Evolutionary conservation across 169 alveolate species (phyloP).

Genomic region (Theileria luwenshuni): DNA sequence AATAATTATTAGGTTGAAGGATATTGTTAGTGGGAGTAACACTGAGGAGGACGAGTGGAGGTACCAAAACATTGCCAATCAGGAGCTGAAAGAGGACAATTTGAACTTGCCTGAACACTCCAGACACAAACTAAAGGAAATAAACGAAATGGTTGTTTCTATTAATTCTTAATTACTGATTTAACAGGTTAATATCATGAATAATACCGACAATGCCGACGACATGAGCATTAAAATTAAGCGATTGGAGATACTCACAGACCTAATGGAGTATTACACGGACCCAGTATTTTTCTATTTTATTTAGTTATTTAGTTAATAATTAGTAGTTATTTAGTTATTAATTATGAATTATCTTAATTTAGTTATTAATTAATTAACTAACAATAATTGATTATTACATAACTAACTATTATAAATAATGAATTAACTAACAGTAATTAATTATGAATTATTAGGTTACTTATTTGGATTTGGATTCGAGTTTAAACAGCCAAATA

Average conservation of each 20-base stretch:
- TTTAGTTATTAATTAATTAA: too few species aligned
- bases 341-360: neutral
- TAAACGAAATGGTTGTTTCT: constrained; percentile 40
- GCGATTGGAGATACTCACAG: constrained; percentile 33
- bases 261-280: constrained; percentile 25
- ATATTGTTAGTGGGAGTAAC: too few species aligned
- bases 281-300: constrained; percentile 48
- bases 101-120: constrained; percentile 46
- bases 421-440: too few species aligned
- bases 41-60: constrained; percentile 56
- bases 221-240: constrained; percentile 17
- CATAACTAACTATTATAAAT: too few species aligned
- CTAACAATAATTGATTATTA: too few species aligned
- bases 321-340: neutral
- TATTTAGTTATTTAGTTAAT: neutral
- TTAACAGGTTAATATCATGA: neutral
- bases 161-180: neutral
- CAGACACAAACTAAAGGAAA: constrained; percentile 30
- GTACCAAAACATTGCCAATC: constrained; percentile 39
- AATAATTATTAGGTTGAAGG: constrained; percentile 35
- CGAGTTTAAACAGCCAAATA: neutral
- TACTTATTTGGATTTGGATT: constrained; percentile 52
- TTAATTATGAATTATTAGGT: too few species aligned
- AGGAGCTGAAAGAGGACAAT: constrained; percentile 41
- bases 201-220: neutral